Base-by-base conservation (phyloP, 2,329 filamentous ascomycete species). In the Ascochyta lentis region DNA sequence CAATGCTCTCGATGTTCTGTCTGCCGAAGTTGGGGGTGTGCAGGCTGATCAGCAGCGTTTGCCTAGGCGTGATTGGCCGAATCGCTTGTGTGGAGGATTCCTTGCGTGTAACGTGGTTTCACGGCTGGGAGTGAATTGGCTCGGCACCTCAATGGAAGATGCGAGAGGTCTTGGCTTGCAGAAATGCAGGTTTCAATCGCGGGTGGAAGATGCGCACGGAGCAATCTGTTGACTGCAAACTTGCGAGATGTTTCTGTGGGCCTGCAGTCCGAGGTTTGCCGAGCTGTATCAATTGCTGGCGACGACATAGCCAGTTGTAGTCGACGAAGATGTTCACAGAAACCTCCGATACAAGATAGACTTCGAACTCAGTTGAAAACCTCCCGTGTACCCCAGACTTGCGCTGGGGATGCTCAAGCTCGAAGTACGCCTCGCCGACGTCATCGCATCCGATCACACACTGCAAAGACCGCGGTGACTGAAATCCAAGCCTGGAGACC, bases 231-330 rank as follows among this genome's bases (percentile, higher is more conserved):
- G 38, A n/a, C 38, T 39, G 45, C 48, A 43, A 54, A 54, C 49
- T 57, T 57, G 57, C 59, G 52, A 52, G 50, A 55, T 44, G 52
- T 51, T 61, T 62, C 57, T 61, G 59, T 64, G 59, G 60, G 57
- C 44, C 57, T 39, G 26, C 38, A 31, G 45, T 58, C 57, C 57
- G 57, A 61, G 38, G 44, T 45, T 54, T 45, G 49, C 60, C 58
- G 59, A 59, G 49, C 38, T 57, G 27, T 38, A 23, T 39, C 37
- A 23, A 13, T 12, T 38, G 8, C 19, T 35, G 19, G 24, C 37
- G 42, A 52, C 13, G 19, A 8, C 5, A 24, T 31, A 4, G 15
- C 37, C 24, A n/a, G 13, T 15, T 33, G n/a, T 19, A 27, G 23
- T 35, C 22, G 26, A 35, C 19, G n/a, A 23, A 16, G 26, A 24